These are phyloP conservation scores for Penicillium silybi DNA, from an alignment of 495 filamentous ascomycete species.

Conservation along the genomic window DNA sequence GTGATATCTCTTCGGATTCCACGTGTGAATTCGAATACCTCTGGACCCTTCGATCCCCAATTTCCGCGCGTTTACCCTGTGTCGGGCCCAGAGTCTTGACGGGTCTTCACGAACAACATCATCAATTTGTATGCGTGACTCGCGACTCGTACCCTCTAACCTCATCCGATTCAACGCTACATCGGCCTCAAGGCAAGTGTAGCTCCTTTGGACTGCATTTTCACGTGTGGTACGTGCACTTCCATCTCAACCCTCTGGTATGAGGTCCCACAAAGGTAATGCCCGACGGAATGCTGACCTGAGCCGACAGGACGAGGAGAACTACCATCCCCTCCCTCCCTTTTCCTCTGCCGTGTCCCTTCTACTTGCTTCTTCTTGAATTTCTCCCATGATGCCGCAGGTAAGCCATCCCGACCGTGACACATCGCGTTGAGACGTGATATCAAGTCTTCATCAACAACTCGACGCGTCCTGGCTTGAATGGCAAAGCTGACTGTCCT, in stretches of 20 bases:
- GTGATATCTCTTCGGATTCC: constrained; percentile 6
- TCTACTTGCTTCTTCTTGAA: constrained; percentile 16
- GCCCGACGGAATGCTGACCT: constrained; percentile 41
- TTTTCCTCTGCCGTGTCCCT: constrained; percentile 26
- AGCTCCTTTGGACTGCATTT: constrained; percentile 29
- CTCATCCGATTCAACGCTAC: constrained; percentile 11
- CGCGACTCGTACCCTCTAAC: constrained; percentile 14
- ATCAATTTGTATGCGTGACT: constrained; percentile 23
- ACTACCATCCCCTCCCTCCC: constrained; percentile 31
- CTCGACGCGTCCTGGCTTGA: constrained; percentile 12
- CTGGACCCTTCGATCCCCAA: constrained; percentile 8
- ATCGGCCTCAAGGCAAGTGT: constrained; percentile 24
- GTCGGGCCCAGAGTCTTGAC: constrained; percentile 19
- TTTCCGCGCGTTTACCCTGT: constrained; percentile 24
- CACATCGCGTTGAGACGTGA: constrained; percentile 2
- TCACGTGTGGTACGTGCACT: constrained; percentile 44
- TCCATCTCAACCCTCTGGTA: constrained; percentile 31
- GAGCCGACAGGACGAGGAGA: constrained; percentile 23
- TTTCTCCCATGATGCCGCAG: constrained; percentile 37
- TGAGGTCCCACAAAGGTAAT: constrained; percentile 37
- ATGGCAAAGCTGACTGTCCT: constrained; percentile 12
- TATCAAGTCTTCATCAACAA: neutral
- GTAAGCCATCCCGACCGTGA: constrained; percentile 28
- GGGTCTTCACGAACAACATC: constrained; percentile 26
- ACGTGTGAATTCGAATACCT: constrained; percentile 14